These are phyloP conservation scores for Angophora floribunda DNA, from an alignment of 345 rosid species.

Conservation along the genomic window DNA sequence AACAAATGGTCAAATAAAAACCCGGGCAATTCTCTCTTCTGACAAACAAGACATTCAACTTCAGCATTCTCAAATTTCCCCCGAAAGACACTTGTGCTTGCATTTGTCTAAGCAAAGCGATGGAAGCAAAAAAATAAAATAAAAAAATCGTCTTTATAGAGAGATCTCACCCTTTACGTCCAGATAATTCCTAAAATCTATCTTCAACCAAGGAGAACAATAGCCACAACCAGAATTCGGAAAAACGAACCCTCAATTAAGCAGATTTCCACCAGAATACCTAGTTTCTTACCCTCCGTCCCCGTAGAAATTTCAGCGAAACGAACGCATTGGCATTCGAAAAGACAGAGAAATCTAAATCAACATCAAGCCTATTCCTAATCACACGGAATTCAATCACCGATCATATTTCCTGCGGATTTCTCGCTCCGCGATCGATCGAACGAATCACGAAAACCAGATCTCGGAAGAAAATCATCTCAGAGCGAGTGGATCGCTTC, in stretches of 20 bases:
- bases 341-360: not conserved
- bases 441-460: not conserved
- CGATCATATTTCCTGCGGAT: not conserved
- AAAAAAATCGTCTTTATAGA: not conserved
- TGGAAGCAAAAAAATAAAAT: not conserved
- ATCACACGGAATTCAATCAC: not conserved
- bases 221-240: not conserved
- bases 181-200: not conserved
- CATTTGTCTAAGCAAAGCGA: not conserved
- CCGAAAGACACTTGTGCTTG: not conserved
- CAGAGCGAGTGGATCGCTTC: not conserved
- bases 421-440: not conserved
- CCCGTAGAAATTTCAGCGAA: not conserved
- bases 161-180: not conserved
- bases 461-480: not conserved
- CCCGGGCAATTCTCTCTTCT: not conserved
- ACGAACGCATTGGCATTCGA: not conserved
- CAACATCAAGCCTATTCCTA: not conserved
- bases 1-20: not conserved
- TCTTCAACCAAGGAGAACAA: not conserved
- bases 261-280: not conserved
- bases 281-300: not conserved
- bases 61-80: not conserved
- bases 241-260: not conserved
- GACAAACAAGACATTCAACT: not conserved